Conservation (phyloP, 2,329 filamentous ascomycete species). For the Didymella segeticola region DNA sequence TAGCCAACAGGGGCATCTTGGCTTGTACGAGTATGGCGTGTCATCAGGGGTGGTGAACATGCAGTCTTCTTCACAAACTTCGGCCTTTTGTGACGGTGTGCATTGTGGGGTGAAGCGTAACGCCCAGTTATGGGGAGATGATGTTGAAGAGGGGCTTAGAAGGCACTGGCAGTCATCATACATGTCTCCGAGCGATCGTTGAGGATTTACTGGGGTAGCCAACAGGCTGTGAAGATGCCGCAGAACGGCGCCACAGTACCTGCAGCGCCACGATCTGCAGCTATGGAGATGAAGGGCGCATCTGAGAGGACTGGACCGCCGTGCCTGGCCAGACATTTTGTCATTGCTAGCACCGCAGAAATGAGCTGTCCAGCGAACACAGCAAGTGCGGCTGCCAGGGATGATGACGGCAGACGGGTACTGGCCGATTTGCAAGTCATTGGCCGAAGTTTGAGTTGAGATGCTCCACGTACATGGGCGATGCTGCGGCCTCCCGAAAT, state of each 20-base stretch:
- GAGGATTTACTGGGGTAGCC: conserved; percentile 27
- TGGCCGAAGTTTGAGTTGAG: conserved; percentile 48
- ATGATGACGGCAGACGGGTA: conserved; percentile 32
- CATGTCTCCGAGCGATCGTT: conserved; percentile 38
- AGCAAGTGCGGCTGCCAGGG: conserved; percentile 33
- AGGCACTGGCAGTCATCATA: conserved; percentile 28
- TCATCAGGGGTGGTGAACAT: conserved; percentile 18
- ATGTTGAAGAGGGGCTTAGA: conserved; percentile 26
- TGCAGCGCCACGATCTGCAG: conserved; percentile 37
- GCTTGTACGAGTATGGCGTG: conserved; percentile 39
- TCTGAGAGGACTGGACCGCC: conserved; percentile 26
- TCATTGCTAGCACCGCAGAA: conserved; percentile 33
- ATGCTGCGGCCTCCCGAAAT: conserved; percentile 50
- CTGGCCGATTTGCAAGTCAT: conserved; percentile 35
- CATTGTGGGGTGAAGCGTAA: conserved; percentile 42
- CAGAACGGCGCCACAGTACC: conserved; percentile 38
- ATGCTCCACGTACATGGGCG: conserved; percentile 42
- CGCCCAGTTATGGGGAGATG: conserved; percentile 27
- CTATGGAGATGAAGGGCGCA: conserved; percentile 20
- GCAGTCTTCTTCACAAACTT: conserved; percentile 11
- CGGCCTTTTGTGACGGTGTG: conserved; percentile 39
- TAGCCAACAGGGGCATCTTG: conserved; percentile 34
- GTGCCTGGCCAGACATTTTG: conserved; percentile 38
- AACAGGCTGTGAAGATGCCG: conserved; percentile 19
- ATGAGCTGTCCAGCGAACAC: conserved; percentile 24